These are phyloP conservation scores for Chrysosporium queenslandicum DNA, from an alignment of 2,329 filamentous ascomycete species.

Conservation along the genomic window DNA sequence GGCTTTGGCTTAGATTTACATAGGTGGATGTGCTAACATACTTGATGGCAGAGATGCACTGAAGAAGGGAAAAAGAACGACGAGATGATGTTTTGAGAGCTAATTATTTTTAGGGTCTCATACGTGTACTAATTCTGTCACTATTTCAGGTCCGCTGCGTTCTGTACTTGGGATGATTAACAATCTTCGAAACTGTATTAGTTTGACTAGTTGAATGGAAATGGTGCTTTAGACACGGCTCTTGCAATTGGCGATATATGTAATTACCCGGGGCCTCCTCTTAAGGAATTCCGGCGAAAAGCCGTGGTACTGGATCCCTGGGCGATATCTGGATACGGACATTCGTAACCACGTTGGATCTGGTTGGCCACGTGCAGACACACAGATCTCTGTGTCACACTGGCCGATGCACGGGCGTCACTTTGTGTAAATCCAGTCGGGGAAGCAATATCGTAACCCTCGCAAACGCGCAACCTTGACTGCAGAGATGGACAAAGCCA, in stretches of 20 bases:
- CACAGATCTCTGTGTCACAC: neutral
- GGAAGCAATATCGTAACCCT: no score
- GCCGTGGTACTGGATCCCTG: no score
- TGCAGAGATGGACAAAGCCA: no score
- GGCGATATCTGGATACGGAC: neutral
- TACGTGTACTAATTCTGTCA: conserved; percentile 13
- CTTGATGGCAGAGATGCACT: neutral
- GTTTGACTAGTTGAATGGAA: neutral
- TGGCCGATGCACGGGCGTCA: neutral
- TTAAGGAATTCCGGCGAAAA: no score
- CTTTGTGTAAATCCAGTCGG: no score
- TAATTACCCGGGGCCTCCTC: no score
- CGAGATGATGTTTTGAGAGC: neutral
- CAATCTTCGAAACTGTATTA: neutral
- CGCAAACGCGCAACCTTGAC: no score
- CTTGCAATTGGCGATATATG: no score
- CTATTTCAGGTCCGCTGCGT: neutral
- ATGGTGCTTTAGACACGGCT: neutral
- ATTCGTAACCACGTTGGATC: no score
- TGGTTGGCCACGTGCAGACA: no score
- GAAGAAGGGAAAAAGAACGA: neutral
- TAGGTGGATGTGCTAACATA: conserved; percentile 21
- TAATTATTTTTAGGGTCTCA: conserved; percentile 4
- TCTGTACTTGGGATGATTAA: neutral
- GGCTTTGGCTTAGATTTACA: neutral